Evolutionary conservation across 805 yeast genomes (phyloP), one percentile per base, ranked within the genome.

Genomic region (Candida chauliodis): DNA sequence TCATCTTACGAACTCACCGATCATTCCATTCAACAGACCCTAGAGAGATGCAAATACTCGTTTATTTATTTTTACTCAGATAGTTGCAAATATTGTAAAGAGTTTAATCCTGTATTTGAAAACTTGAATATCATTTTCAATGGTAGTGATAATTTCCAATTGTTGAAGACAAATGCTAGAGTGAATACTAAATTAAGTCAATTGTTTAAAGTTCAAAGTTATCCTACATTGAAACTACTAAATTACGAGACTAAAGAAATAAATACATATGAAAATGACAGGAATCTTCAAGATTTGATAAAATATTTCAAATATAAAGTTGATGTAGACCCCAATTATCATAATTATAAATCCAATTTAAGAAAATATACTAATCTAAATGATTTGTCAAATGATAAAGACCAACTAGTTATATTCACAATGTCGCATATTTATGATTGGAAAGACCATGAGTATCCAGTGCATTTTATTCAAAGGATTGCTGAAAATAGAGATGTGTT

Each of bases 171-270:
- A 5, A 55, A 67, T 34, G 63, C 57, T 1, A 42, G 47, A n/a
- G 25, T 27, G 11, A 56, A 56, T 45, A 53, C 50, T 25, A 50
- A 64, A 13, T 53, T 75, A 5, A 55, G 69, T 26, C 48, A 47
- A 23, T 52, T 67, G 34, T 75, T 76, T 41, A 48, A 51, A 11
- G 58, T 79, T 3, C 42, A 47, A 8, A 66, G 63, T 14, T 79
- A 63, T 50, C 86, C 86, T 1, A 60, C 72, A 1, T 41, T 79
- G 35, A 66, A 69, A 46, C 49, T 79, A 23, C 69, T 74, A 42
- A 55, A 69, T 23, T 59, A 61, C 34, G 57, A 59, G 28, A 72
- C 75, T 1, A 67, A 63, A 34, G 56, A 61, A 38, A 59, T 73
- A 4, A 62, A 57, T 0, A 53, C 59, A 1, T 78, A 61, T 48